These are phyloP conservation scores for Leishmania aethiopica DNA, from an alignment of 208 protist genomes.

Conservation along the genomic window DNA sequence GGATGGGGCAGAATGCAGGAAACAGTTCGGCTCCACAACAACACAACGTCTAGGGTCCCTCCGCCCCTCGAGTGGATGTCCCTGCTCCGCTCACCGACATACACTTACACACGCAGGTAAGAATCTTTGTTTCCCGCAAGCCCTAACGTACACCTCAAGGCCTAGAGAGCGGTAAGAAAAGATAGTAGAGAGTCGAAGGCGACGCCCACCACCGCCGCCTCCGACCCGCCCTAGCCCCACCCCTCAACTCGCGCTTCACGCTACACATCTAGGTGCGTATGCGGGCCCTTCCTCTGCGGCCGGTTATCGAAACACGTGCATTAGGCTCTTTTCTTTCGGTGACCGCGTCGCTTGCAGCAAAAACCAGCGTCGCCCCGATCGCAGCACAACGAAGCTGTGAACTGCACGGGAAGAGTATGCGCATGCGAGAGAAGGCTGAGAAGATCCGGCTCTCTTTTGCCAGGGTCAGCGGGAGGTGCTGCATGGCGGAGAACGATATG, in stretches of 20 bases:
- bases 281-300: background rate
- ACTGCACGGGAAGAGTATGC: background rate
- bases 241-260: background rate
- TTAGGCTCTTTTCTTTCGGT: background rate
- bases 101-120: background rate
- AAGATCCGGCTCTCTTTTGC: constrained; percentile 18
- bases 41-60: background rate
- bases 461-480: constrained; percentile 22
- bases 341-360: background rate
- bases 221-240: background rate
- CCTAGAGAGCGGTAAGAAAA: background rate
- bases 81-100: background rate
- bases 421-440: constrained; percentile 14
- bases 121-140: background rate
- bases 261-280: background rate
- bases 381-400: background rate
- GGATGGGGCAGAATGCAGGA: background rate
- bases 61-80: background rate
- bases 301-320: background rate
- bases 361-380: background rate
- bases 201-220: background rate
- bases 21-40: background rate
- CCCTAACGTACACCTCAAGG: background rate
- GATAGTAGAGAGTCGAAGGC: background rate
- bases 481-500: constrained; percentile 27